Evolutionary conservation across 495 filamentous ascomycete species (phyloP), one percentile per base, ranked within the genome.

Genomic region (Penicillium pancosmium): DNA sequence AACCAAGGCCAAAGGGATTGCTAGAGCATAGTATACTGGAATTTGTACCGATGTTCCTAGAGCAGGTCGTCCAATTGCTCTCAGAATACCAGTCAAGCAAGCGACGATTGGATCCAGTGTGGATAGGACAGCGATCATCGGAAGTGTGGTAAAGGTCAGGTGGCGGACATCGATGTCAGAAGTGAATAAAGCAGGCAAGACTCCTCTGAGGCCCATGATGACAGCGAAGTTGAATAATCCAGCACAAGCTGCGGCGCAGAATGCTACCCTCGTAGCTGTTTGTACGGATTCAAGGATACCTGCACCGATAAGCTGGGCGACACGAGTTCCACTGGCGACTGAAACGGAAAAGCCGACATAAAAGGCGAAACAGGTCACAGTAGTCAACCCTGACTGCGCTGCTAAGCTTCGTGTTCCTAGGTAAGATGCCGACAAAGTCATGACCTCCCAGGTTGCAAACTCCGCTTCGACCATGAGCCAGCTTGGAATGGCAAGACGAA

Each of bases 231-330:
- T 71, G 12, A 79, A 63, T 7, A 74, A 36, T 11, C 67, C 55
- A 9, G 71, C 69, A 54, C 48, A 16, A 47, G 47, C n/a, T 19
- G 12, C 47, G 25, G 12, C 47, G 35, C 48, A 16, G 13, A 62
- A 19, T 44, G 55, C 27, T 3, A 62, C 51, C 7, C 62, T 50
- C n/a, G 74, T 54, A 9, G 73, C 65, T 12, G 62, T 66, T 11
- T 67, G 68, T 16, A 72, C 76, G 18, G 68, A 63, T 4, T 58
- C 19, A n/a, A 70, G 27, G 3, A 69, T 55, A 0, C 73, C 75
- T 2, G 76, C 71, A 12, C 86, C 86, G 38, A 89, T 80, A n/a
- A 88, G 68, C 53, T 88, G 87, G 4, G 86, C 86, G 11, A 89
- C 73, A 3, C 86, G 78, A 5, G 86, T 89, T n/a, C 81, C 85